Conservation (phyloP, 192 early-diverging fungal genomes). For the Backusella mclennaniae region DNA sequence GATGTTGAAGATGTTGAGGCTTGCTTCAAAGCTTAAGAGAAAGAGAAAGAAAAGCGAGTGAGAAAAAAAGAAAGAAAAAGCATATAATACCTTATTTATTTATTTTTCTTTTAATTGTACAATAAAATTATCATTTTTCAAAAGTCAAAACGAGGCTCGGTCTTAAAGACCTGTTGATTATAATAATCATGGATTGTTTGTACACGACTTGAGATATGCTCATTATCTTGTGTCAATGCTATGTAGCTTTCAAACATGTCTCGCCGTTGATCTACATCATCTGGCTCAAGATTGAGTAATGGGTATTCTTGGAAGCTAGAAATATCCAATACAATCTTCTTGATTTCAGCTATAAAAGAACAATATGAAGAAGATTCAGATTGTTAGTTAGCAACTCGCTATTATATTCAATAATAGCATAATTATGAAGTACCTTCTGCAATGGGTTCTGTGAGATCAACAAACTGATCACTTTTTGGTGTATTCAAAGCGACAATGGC, state of each 20-base stretch:
- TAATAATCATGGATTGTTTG: not conserved
- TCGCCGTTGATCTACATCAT: not conserved
- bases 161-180: not conserved
- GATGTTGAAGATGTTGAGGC: constrained; percentile 89
- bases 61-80: not conserved
- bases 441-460: not conserved
- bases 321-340: not conserved
- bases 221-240: not conserved
- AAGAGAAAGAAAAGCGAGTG: not conserved
- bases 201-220: not conserved
- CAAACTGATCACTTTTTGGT: not conserved
- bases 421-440: not conserved
- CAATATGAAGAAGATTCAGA: too few relatives aligned
- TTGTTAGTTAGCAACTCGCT: too few relatives aligned
- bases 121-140: constrained; percentile 9
- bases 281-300: not conserved
- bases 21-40: constrained; percentile 43
- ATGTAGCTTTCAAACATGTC: not conserved
- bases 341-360: not conserved
- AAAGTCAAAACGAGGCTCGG: not conserved
- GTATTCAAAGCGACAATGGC: not conserved
- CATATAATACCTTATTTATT: constrained; percentile 7
- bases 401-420: too few relatives aligned
- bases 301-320: not conserved
- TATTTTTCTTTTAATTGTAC: not conserved